These are phyloP conservation scores for Auxenochlorella protothecoides DNA, from an alignment of 139 green algal genomes.

Conservation along the genomic window DNA sequence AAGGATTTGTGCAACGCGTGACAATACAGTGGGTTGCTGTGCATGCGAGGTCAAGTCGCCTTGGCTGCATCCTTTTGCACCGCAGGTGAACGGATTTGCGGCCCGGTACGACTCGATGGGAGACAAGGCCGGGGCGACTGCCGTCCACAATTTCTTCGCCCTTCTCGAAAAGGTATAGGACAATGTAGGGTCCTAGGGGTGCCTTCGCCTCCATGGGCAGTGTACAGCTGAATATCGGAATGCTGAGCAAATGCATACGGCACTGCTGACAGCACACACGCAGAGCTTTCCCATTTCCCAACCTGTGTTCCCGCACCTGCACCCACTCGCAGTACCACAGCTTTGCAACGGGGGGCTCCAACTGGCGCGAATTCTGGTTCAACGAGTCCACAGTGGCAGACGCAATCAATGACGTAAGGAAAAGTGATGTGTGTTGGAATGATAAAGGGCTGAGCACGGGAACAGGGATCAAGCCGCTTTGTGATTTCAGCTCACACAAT, in stretches of 20 bases:
- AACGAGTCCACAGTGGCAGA: constrained; percentile 20
- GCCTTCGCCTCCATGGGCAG: not conserved
- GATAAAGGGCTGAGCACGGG: not conserved
- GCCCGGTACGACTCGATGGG: constrained; percentile 29
- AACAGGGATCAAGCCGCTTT: not conserved
- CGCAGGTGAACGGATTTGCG: constrained; percentile 54
- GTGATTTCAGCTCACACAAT: not conserved
- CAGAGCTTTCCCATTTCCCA: too few species aligned
- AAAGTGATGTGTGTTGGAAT: too few species aligned
- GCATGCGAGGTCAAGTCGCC: not conserved
- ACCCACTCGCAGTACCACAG: constrained; percentile 1
- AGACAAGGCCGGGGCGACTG: constrained; percentile 16
- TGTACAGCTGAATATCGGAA: too few species aligned
- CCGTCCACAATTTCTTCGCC: constrained; percentile 35
- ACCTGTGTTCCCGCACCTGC: too few species aligned
- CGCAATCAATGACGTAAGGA: constrained; percentile 5
- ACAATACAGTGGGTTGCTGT: not conserved
- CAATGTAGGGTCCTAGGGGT: not conserved
- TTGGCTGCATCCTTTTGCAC: not conserved
- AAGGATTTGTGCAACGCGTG: not conserved
- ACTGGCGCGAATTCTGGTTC: constrained; percentile 46
- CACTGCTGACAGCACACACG: too few species aligned
- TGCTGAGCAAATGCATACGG: too few species aligned
- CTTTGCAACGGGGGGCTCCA: constrained; percentile 25
- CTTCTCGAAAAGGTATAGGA: constrained; percentile 12